These are phyloP conservation scores for Clitopilus hobsonii DNA, from an alignment of 768 basidiomycete species.

Conservation along the genomic window DNA sequence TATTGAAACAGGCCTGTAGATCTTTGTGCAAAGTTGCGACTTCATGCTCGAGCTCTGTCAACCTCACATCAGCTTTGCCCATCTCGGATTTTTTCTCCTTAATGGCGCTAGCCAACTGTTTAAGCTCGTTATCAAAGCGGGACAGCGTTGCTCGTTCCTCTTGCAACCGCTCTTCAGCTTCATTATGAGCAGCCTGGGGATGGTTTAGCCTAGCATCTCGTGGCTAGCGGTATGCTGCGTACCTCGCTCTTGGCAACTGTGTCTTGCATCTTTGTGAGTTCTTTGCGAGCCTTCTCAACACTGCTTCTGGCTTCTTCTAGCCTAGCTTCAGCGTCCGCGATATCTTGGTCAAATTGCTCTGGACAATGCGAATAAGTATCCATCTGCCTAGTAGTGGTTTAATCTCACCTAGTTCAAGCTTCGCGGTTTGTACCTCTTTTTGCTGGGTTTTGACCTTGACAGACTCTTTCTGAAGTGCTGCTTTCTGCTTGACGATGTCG, in stretches of 20 bases:
- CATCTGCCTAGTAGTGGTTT: slow-evolving; percentile 15
- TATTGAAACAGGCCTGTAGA: slow-evolving; percentile 43
- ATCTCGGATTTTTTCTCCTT: slow-evolving; percentile 76
- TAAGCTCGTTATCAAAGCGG: slow-evolving; percentile 86
- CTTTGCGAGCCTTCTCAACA: slow-evolving; percentile 51
- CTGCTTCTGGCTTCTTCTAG: slow-evolving; percentile 37
- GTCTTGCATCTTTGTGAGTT: slow-evolving; percentile 54
- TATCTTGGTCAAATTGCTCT: slow-evolving; percentile 84
- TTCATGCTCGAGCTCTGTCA: slow-evolving; percentile 70
- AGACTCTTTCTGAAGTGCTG: slow-evolving; percentile 74
- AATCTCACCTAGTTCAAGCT: slow-evolving; percentile 77
- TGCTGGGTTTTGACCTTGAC: slow-evolving; percentile 81
- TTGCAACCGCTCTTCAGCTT: slow-evolving; percentile 67
- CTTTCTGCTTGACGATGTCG: slow-evolving; percentile 77
- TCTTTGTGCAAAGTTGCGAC: slow-evolving; percentile 63
- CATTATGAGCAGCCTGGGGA: slow-evolving; percentile 48
- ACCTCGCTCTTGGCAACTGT: slow-evolving; percentile 47
- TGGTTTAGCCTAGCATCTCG: background rate
- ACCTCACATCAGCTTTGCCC: slow-evolving; percentile 56
- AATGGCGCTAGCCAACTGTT: slow-evolving; percentile 75
- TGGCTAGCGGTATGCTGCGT: slow-evolving; percentile 3
- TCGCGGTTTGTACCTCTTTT: slow-evolving; percentile 84
- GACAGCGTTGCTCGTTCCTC: slow-evolving; percentile 86
- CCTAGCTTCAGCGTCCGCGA: slow-evolving; percentile 44
- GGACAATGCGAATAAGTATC: slow-evolving; percentile 3